Conservation (phyloP, 1,284 basidiomycete genomes). For the Microbotryomycetes sp. region DNA sequence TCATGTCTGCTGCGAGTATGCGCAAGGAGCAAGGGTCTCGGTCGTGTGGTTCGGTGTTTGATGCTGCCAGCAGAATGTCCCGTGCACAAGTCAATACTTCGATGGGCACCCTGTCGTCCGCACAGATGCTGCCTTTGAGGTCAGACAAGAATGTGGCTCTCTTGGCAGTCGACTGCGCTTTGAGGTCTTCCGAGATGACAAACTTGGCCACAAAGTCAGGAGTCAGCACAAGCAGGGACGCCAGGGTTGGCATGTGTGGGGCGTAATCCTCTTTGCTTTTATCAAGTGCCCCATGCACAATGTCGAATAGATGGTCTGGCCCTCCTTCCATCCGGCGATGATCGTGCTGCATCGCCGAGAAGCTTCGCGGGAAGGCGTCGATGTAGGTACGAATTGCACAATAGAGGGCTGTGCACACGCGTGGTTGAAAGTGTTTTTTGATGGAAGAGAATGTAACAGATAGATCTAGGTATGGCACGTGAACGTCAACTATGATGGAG, state of each 20-base stretch:
- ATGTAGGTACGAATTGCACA: constrained; percentile 90
- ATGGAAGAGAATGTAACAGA: constrained; percentile 77
- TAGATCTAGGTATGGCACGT: constrained; percentile 51
- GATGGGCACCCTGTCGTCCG: background rate
- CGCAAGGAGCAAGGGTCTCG: background rate
- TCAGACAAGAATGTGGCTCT: background rate
- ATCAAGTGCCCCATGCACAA: constrained; percentile 37
- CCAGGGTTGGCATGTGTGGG: constrained; percentile 52
- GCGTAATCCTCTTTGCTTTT: constrained; percentile 43
- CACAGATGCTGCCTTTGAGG: background rate
- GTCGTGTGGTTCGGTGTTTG: constrained; percentile 1
- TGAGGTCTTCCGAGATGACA: background rate
- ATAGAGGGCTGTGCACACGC: constrained; percentile 65
- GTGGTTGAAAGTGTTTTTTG: constrained; percentile 63
- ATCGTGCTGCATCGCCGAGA: constrained; percentile 57
- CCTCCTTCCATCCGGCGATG: constrained; percentile 38
- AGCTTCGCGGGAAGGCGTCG: constrained; percentile 71
- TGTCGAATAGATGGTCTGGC: constrained; percentile 40
- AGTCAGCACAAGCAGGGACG: constrained; percentile 52
- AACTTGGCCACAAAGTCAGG: constrained; percentile 44
- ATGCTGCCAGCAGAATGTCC: background rate
- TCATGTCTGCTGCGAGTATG: background rate
- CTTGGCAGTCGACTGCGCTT: background rate
- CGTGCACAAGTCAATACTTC: background rate
- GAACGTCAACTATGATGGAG: background rate